Evolutionary conservation across 495 filamentous ascomycete genomes (phyloP).

Genomic region (Aspergillus carlsbadensis): DNA sequence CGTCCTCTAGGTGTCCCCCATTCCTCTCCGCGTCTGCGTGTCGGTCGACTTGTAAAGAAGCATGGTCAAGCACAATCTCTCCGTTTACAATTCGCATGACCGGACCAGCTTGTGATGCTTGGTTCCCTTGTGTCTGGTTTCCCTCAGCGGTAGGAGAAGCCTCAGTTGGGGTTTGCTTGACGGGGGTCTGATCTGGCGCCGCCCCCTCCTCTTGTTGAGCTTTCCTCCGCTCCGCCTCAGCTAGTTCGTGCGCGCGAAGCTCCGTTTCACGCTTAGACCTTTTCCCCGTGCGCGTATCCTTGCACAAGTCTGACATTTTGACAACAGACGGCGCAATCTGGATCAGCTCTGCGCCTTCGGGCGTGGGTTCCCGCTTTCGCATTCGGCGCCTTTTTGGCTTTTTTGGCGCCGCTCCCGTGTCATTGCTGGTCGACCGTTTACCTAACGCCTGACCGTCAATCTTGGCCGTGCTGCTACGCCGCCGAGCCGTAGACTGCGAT

Average conservation of each 20-base stretch:
- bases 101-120: slow-evolving; percentile 41
- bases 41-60: slow-evolving; percentile 76
- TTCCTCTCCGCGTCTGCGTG: slow-evolving; percentile 64
- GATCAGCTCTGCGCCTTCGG: slow-evolving; percentile 72
- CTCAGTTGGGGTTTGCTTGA: slow-evolving; percentile 31
- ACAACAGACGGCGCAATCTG: slow-evolving; percentile 66
- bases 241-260: slow-evolving; percentile 54
- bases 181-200: slow-evolving; percentile 23
- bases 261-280: slow-evolving; percentile 70
- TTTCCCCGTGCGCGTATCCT: slow-evolving; percentile 73
- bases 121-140: slow-evolving; percentile 20
- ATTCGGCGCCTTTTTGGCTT: slow-evolving; percentile 33
- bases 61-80: slow-evolving; percentile 75
- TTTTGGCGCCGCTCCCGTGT: slow-evolving; percentile 19
- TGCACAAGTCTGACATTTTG: slow-evolving; percentile 82
- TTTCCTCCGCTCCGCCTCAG: slow-evolving; percentile 47
- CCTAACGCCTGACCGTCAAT: slow-evolving; percentile 25
- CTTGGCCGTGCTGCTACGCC: slow-evolving; percentile 19
- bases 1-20: slow-evolving; percentile 56
- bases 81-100: slow-evolving; percentile 77
- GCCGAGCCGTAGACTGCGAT: slow-evolving; percentile 6
- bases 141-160: slow-evolving; percentile 15
- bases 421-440: slow-evolving; percentile 23
- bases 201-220: slow-evolving; percentile 36
- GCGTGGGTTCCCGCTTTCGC: slow-evolving; percentile 58